Percentiles rank a stretch among this genome's conserved stretches.
Evolutionary conservation across 805 yeast species (phyloP).

Genomic region (Danielozyma ontarioensis): DNA sequence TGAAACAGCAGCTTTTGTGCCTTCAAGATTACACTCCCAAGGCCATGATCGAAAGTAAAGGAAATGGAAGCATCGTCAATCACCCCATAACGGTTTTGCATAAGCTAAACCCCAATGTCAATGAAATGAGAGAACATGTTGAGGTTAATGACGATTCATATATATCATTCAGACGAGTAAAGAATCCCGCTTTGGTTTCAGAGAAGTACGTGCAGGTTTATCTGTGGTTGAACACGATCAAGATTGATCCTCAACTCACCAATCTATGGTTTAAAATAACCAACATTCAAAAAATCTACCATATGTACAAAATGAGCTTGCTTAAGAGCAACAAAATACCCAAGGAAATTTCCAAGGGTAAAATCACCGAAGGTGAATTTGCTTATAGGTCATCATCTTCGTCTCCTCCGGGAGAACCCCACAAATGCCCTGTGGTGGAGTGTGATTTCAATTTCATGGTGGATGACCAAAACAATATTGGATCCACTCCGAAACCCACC

Average conservation of each 20-base stretch:
- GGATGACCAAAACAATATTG: slow-evolving; percentile 11
- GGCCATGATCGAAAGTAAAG: neutral
- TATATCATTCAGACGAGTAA: slow-evolving; percentile 5
- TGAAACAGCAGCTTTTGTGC: slow-evolving; percentile 22
- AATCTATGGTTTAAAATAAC: slow-evolving; percentile 37
- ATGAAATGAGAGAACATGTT: slow-evolving; percentile 5
- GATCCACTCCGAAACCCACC: slow-evolving; percentile 5
- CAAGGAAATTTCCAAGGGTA: slow-evolving; percentile 6
- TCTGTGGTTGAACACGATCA: slow-evolving; percentile 36
- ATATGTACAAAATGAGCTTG: slow-evolving; percentile 26
- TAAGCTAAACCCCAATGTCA: slow-evolving; percentile 14
- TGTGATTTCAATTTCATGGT: slow-evolving; percentile 34
- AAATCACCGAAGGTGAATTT: slow-evolving; percentile 22
- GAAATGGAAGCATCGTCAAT: neutral
- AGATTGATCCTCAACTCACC: slow-evolving; percentile 36
- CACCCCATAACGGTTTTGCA: slow-evolving; percentile 13
- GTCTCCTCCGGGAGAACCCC: slow-evolving; percentile 9
- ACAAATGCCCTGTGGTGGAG: slow-evolving; percentile 35
- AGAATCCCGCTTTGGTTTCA: slow-evolving; percentile 1
- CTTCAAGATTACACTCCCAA: slow-evolving; percentile 7
- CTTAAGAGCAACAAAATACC: slow-evolving; percentile 5
- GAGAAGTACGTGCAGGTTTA: slow-evolving; percentile 17
- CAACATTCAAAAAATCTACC: slow-evolving; percentile 36
- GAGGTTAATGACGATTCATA: slow-evolving; percentile 13
- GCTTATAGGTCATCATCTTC: too few species aligned